Conservation (phyloP, 2,329 filamentous ascomycete species). For the Claviceps lovelessii region DNA sequence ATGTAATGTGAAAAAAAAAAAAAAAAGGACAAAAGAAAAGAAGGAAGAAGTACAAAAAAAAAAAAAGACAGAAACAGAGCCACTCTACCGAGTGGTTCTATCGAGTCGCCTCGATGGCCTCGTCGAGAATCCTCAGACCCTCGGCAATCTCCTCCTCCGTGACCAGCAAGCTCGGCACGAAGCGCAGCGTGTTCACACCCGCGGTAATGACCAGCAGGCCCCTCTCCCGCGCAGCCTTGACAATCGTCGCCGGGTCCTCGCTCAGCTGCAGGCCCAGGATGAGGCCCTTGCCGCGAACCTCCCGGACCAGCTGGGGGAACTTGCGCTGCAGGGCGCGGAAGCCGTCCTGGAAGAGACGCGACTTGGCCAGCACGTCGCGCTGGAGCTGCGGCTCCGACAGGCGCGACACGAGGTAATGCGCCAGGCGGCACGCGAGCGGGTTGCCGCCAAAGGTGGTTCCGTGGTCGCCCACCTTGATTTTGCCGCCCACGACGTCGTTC, state of each 20-base stretch:
- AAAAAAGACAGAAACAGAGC: no score
- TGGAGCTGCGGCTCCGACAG: slow-evolving; percentile 61
- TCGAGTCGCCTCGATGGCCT: slow-evolving; percentile 39
- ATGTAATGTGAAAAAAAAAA: no score
- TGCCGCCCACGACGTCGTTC: slow-evolving; percentile 25
- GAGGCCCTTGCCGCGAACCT: slow-evolving; percentile 70
- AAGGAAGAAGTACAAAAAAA: no score
- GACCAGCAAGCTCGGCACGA: slow-evolving; percentile 78
- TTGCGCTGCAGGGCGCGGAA: slow-evolving; percentile 32
- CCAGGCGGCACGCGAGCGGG: slow-evolving; percentile 70
- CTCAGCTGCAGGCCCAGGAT: slow-evolving; percentile 77
- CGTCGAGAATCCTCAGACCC: slow-evolving; percentile 61
- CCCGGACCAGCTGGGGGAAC: slow-evolving; percentile 56
- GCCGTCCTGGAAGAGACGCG: slow-evolving; percentile 31
- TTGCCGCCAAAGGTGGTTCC: slow-evolving; percentile 92
- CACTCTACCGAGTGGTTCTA: no score
- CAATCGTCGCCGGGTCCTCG: slow-evolving; percentile 55
- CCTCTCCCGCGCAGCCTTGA: slow-evolving; percentile 75
- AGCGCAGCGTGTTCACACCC: slow-evolving; percentile 80
- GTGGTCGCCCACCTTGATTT: slow-evolving; percentile 55
- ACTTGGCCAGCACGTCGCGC: slow-evolving; percentile 52
- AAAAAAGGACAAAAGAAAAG: no score
- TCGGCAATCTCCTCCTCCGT: slow-evolving; percentile 65
- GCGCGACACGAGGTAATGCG: slow-evolving; percentile 69
- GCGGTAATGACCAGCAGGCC: slow-evolving; percentile 85